Evolutionary conservation across 495 filamentous ascomycete species (phyloP), one percentile per base, ranked within the genome.

Genomic region (Tricharina praecox): DNA sequence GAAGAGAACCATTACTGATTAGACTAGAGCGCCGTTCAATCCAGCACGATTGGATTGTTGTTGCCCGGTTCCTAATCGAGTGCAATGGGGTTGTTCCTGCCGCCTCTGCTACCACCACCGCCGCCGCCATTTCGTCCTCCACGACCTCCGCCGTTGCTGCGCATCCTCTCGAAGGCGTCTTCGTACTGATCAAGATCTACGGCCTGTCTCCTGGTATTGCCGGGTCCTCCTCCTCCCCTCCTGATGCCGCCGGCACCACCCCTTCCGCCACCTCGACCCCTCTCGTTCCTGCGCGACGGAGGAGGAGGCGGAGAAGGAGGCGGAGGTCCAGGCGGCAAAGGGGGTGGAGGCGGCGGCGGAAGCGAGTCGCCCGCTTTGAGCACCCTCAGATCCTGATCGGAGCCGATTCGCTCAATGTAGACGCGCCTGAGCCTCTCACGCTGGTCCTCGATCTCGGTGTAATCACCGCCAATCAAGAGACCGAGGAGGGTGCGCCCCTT

Each of bases 381-480:
- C 18, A 10, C 45, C 19, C 23, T 38, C 34, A 44, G 16, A n/a
- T 35, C 19, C 25, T 18, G 36, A 3, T 50, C 54, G 3, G 33
- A n/a, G 25, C 58, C 66, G 21, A 73, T 70, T 35, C 62, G 55
- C n/a, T 65, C 51, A 0, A 49, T 60, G 32, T 73, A 77, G 3
- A 77, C 59, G 23, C 63, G 47, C 16, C 63, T 63, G 24, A 79
- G 53, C 26, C 64, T 70, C 8, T 66, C 58, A 21, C 85, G 70
- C 53, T 86, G 79, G n/a, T 66, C 58, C 4, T 67, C 61, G 49
- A 87, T 85, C 23, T 69, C 71, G 1, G 70, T 69, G 56, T 87
- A 93, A 54, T 85, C 75, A 4, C 80, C 85, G 0, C 66, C 79
- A 44, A 88, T 64, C 30, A 86, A 68, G 13, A 71, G 66, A 2